Percentiles rank a stretch among this genome's conserved stretches.
These are phyloP conservation scores for Pulveroboletus sp. DNA, from an alignment of 768 basidiomycete genomes.

Conservation along the genomic window DNA sequence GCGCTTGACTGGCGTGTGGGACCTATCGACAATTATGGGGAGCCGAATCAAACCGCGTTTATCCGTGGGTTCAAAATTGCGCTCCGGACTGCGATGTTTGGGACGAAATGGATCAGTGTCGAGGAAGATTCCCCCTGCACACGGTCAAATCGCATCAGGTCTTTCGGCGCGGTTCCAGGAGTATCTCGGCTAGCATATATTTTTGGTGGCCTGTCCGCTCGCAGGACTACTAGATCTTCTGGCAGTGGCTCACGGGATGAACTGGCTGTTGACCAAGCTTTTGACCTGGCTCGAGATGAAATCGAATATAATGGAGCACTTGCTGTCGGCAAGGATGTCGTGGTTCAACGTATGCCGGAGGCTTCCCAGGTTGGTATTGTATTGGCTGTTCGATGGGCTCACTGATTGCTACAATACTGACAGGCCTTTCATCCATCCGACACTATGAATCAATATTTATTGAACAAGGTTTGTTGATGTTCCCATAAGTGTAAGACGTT, in stretches of 20 bases:
- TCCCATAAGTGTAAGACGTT: background rate
- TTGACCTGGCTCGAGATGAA: background rate
- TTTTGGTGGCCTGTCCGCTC: background rate
- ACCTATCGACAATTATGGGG: background rate
- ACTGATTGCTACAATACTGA: too few species aligned
- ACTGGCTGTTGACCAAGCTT: background rate
- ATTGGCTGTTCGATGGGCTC: too few species aligned
- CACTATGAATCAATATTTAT: too few species aligned
- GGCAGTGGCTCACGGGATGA: background rate
- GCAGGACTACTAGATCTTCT: background rate
- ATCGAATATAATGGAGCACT: background rate
- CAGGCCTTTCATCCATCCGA: too few species aligned
- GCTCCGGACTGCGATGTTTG: background rate
- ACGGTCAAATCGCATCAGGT: background rate
- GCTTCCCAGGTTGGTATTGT: too few species aligned
- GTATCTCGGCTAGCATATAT: background rate
- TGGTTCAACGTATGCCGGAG: background rate
- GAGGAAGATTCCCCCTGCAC: background rate
- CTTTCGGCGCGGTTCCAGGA: too few species aligned
- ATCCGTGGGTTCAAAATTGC: conserved; percentile 21
- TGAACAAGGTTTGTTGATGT: background rate
- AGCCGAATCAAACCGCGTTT: conserved; percentile 20
- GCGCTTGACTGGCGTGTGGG: too few species aligned
- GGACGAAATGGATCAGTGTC: conserved; percentile 2
- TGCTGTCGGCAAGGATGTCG: background rate